Conservation (phyloP, 768 basidiomycete genomes). For the Crucibulum laeve region DNA sequence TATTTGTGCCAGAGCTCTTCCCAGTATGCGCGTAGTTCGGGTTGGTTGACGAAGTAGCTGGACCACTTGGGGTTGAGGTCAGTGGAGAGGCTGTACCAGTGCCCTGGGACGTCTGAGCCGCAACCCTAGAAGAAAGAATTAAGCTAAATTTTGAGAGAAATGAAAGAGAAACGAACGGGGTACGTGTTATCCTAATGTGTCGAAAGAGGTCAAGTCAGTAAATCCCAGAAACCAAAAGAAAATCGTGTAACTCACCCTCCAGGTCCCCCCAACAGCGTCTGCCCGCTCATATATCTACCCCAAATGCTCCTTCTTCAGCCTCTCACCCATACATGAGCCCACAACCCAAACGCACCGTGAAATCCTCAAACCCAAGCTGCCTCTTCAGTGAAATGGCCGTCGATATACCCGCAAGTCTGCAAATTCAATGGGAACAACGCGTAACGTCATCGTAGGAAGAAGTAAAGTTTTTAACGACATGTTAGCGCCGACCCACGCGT, state of each 20-base stretch:
- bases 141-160: not conserved
- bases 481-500: too few species aligned
- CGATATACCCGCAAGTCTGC: slow-evolving; percentile 42
- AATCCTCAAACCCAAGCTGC: slow-evolving; percentile 39
- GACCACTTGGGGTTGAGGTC: slow-evolving; percentile 52
- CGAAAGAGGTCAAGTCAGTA: not conserved
- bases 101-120: slow-evolving; percentile 50
- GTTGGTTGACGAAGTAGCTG: slow-evolving; percentile 39
- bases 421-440: not conserved
- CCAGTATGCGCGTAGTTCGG: slow-evolving; percentile 51
- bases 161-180: slow-evolving; percentile 28
- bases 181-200: slow-evolving; percentile 52
- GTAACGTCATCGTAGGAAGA: too few species aligned
- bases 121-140: slow-evolving; percentile 32
- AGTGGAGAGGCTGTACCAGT: slow-evolving; percentile 53
- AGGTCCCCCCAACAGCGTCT: slow-evolving; percentile 46
- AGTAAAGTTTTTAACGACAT: too few species aligned
- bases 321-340: not conserved
- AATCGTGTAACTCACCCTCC: slow-evolving; percentile 38
- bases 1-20: slow-evolving; percentile 41
- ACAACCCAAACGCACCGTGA: slow-evolving; percentile 31
- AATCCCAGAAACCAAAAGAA: too few species aligned
- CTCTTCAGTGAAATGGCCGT: slow-evolving; percentile 43
- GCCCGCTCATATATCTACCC: slow-evolving; percentile 48
- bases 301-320: not conserved